Percentiles rank a stretch among this genome's conserved stretches.
Evolutionary conservation across 2,329 filamentous ascomycete species (phyloP).

Genomic region (Nemania bipapillata): DNA sequence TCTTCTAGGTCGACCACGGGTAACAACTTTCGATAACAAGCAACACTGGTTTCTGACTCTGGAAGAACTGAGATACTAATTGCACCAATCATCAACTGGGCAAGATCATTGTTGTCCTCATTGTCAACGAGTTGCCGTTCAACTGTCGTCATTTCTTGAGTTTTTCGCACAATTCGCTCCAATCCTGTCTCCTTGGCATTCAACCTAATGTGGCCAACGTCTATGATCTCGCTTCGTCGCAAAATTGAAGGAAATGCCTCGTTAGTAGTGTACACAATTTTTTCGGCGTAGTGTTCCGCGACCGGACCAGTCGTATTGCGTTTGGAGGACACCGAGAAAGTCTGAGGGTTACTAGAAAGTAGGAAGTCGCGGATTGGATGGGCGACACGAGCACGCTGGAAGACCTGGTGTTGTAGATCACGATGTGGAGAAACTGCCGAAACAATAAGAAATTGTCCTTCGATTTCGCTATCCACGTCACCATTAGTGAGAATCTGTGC

Average conservation of each 20-base stretch:
- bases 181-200: conserved; percentile 86
- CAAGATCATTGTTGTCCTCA: conserved; percentile 77
- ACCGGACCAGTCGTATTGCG: conserved; percentile 75
- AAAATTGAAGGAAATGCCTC: conserved; percentile 93
- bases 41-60: conserved; percentile 78
- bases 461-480: conserved; percentile 78
- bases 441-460: conserved; percentile 90
- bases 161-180: conserved; percentile 90
- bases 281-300: conserved; percentile 81
- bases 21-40: conserved; percentile 79
- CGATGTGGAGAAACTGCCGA: conserved; percentile 83
- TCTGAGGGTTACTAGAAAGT: conserved; percentile 78
- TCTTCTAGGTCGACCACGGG: conserved; percentile 63
- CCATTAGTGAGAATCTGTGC: conserved; percentile 81
- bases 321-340: conserved; percentile 80
- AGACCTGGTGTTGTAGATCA: conserved; percentile 83
- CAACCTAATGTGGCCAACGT: conserved; percentile 72
- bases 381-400: conserved; percentile 85
- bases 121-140: conserved; percentile 79
- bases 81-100: conserved; percentile 77
- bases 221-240: conserved; percentile 83
- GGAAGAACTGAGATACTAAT: conserved; percentile 81
- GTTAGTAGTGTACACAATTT: conserved; percentile 82
- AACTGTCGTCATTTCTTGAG: conserved; percentile 79
- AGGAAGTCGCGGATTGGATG: conserved; percentile 84